These are phyloP conservation scores for Dothiorella sarmentorum DNA, from an alignment of 2,329 filamentous ascomycete species.

Conservation along the genomic window DNA sequence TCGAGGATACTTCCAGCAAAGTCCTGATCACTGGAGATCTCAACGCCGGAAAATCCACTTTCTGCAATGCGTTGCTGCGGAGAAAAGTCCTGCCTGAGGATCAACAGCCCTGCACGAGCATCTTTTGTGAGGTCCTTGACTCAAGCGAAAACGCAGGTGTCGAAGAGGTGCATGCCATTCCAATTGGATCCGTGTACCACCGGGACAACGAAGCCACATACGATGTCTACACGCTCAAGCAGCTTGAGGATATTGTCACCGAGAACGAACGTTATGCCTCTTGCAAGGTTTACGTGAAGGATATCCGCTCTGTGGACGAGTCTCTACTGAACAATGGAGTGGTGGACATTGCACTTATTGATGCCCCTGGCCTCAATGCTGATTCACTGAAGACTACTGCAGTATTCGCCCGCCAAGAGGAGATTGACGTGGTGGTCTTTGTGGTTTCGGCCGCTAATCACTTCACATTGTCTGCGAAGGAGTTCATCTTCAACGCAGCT, in stretches of 20 bases:
- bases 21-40: slow-evolving; percentile 93
- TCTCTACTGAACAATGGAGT: slow-evolving; percentile 96
- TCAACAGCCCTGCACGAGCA: slow-evolving; percentile 95
- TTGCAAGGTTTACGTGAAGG: slow-evolving; percentile 95
- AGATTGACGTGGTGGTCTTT: slow-evolving; percentile 98
- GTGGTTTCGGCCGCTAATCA: slow-evolving; percentile 97
- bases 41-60: slow-evolving; percentile 97
- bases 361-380: slow-evolving; percentile 91
- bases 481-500: slow-evolving; percentile 94
- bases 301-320: slow-evolving; percentile 83
- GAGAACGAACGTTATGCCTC: slow-evolving; percentile 87
- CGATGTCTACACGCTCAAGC: slow-evolving; percentile 72
- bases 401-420: slow-evolving; percentile 93
- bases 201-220: slow-evolving; percentile 92
- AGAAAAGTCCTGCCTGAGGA: slow-evolving; percentile 93
- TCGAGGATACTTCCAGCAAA: slow-evolving; percentile 96
- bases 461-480: slow-evolving; percentile 94
- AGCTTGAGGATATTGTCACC: slow-evolving; percentile 84
- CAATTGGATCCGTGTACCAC: slow-evolving; percentile 75
- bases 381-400: slow-evolving; percentile 97
- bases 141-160: slow-evolving; percentile 84
- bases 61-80: slow-evolving; percentile 93
- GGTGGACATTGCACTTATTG: slow-evolving; percentile 95
- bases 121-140: slow-evolving; percentile 96
- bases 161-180: slow-evolving; percentile 94